Conservation (phyloP, 1,139 yeast genomes). For the Candida sanyaensis region DNA sequence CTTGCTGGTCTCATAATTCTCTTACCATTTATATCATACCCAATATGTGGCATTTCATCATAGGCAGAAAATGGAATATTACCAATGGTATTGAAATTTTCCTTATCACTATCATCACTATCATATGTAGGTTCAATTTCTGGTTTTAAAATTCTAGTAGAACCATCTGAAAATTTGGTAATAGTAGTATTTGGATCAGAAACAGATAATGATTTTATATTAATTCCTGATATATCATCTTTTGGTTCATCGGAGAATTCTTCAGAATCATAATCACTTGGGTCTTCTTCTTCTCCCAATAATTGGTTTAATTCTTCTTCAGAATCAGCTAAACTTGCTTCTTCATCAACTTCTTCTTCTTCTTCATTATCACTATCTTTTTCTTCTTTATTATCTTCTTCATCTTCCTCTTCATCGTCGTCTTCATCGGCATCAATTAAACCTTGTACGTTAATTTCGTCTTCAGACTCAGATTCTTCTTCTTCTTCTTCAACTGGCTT, state of each 20-base stretch:
- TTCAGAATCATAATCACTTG: constrained; percentile 37
- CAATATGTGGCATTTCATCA: constrained; percentile 96
- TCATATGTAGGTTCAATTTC: constrained; percentile 93
- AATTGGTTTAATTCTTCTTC: constrained; percentile 64
- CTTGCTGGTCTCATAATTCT: constrained; percentile 98
- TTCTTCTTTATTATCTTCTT: constrained; percentile 29
- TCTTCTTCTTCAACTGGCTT: constrained; percentile 18
- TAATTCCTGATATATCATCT: constrained; percentile 56
- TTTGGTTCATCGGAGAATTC: constrained; percentile 54
- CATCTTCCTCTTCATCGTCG: constrained; percentile 23
- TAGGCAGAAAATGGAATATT: constrained; percentile 90
- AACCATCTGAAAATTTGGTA: constrained; percentile 76
- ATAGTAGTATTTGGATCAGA: constrained; percentile 30
- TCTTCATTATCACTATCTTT: constrained; percentile 30
- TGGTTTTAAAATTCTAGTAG: constrained; percentile 73
- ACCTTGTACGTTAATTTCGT: constrained; percentile 31
- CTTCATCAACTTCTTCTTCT: constrained; percentile 30
- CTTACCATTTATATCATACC: constrained; percentile 95
- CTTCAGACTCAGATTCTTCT: constrained; percentile 21
- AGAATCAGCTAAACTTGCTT: constrained; percentile 36
- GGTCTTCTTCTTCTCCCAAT: constrained; percentile 52
- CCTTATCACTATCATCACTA: constrained; percentile 89
- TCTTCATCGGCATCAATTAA: constrained; percentile 24
- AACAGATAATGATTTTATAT: constrained; percentile 50
- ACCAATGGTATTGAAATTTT: constrained; percentile 86